Evolutionary conservation across 208 protist species (phyloP), one percentile per base, ranked within the genome.

Genomic region (Trypanosoma avium): DNA sequence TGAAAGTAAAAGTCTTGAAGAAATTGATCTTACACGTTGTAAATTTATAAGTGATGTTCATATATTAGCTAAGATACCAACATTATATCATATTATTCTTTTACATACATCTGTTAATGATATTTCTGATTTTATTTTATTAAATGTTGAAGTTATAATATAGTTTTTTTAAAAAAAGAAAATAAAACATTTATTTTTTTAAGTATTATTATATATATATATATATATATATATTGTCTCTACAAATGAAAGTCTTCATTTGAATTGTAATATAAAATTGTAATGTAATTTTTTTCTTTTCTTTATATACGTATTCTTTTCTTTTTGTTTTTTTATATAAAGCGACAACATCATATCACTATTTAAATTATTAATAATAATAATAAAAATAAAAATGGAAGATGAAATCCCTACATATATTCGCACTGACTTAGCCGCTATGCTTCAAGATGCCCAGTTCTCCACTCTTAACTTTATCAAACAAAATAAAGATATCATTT

Each of bases 401-500:
- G n/a, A n/a, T n/a, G n/a, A n/a, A n/a, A n/a, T n/a, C n/a, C n/a
- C n/a, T n/a, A n/a, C n/a, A n/a, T 79, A 83, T 45, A 52, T 21
- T 19, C 66, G 69, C 61, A 86, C 72, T 3, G 73, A 86, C 57
- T 50, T 86, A 13, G 60, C 60, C 9, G 32, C 61, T n/a, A 49
- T 82, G 24, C 67, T 86, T 9, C 49, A 49, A 1, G 45, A 71
- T 7, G 62, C 80, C 7, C 67, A 81, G 61, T 40, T 19, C 4
- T 48, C 27, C 8, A 65, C 70, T 4, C 22, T 70, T 1, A 38
- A 32, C 6, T 79, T 67, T 36, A 13, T 42, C 15, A 52, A 33
- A 15, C 49, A 58, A 49, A 17, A 10, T 47, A 27, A 24, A 13
- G 56, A 66, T 21, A 53, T 68, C 55, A 4, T 62, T 24, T 1